A percentile compares a stretch with the other conserved stretches of the same genome.
Evolutionary conservation across 2,329 filamentous ascomycete genomes (phyloP).

Genomic region (Aureobasidium mangrovei): DNA sequence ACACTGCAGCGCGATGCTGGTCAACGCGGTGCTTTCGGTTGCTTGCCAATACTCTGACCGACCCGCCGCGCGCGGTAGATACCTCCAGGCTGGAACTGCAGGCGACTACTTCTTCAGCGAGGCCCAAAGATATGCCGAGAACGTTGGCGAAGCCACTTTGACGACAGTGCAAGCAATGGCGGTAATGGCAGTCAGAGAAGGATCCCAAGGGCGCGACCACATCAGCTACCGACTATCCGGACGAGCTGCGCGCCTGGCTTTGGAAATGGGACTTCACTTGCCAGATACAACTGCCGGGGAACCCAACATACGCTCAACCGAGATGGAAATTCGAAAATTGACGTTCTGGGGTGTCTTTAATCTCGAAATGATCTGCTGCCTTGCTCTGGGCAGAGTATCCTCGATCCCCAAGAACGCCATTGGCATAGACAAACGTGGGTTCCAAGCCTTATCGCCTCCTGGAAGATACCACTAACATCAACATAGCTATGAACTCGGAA

Average conservation of each 20-base stretch:
- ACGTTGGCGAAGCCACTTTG: constrained; percentile 50
- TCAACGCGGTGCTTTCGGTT: constrained; percentile 28
- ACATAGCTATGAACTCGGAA: constrained; percentile 6
- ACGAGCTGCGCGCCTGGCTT: constrained; percentile 60
- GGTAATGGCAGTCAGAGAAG: constrained; percentile 67
- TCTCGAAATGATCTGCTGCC: constrained; percentile 41
- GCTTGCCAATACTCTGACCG: constrained; percentile 46
- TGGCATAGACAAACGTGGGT: constrained; percentile 37
- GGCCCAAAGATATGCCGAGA: constrained; percentile 50
- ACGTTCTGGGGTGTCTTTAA: constrained; percentile 48
- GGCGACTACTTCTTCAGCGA: constrained; percentile 70
- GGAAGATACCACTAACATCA: neutral
- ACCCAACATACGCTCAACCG: constrained; percentile 29
- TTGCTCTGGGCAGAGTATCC: constrained; percentile 39
- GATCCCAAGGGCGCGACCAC: constrained; percentile 58
- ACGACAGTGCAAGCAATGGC: constrained; percentile 68
- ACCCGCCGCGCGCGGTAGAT: constrained; percentile 53
- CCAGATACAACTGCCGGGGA: constrained; percentile 25
- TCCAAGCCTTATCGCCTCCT: constrained; percentile 18
- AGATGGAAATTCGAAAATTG: constrained; percentile 41
- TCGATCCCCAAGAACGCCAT: constrained; percentile 41
- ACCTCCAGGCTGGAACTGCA: constrained; percentile 53
- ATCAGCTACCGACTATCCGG: constrained; percentile 66
- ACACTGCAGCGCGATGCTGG: constrained; percentile 52
- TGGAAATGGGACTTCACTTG: constrained; percentile 62